Base-by-base conservation (phyloP, 441 rosid species). In the Euphorbia celastroides region DNA sequence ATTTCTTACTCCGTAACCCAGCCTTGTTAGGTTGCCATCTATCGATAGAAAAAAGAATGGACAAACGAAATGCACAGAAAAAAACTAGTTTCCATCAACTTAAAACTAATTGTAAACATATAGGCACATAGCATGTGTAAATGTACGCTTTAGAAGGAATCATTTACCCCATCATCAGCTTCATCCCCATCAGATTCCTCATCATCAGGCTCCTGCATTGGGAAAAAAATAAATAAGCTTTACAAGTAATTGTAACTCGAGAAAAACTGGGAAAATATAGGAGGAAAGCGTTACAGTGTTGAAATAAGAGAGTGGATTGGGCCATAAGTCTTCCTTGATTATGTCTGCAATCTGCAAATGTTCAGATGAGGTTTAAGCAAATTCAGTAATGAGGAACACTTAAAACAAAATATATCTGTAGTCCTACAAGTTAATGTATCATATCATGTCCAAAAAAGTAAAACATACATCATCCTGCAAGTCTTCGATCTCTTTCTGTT, bases 271-370 rank as follows among this genome's bases (percentile, higher is more conserved):
- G 1, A 38, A 64, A 41, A 26, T 16, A 55, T 3, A 34, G 14
- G 65, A 56, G 41, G 11, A 57, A 67, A 59, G 14, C 34, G n/a
- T 78, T 82, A 90, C 96, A 70, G 69, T 86, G 83, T 85, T 90
- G 78, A 93, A 90, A 78, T 87, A 90, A 28, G 88, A 79, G 62
- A 93, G 93, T 36, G 98, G 98, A 83, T 90, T 90, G 71, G 89
- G 81, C 96, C 97, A 93, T 19, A 93, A 62, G 67, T 89, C 98
- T 76, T 93, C 98, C 86, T 86, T 93, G 66, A 93, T 90, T 7
- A 90, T 82, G 73, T 93, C 97, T 5, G 98, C 96, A 60, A 93
- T 76, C 98, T 93, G 94, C 73, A 74, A 41, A 34, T 30, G 4
- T 34, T 34, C 38, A 0, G 7, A 7, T 8, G 14, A 42, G 28